These are phyloP conservation scores for Blastomyces gilchristii DNA, from an alignment of 2,329 filamentous ascomycete species.

Conservation along the genomic window DNA sequence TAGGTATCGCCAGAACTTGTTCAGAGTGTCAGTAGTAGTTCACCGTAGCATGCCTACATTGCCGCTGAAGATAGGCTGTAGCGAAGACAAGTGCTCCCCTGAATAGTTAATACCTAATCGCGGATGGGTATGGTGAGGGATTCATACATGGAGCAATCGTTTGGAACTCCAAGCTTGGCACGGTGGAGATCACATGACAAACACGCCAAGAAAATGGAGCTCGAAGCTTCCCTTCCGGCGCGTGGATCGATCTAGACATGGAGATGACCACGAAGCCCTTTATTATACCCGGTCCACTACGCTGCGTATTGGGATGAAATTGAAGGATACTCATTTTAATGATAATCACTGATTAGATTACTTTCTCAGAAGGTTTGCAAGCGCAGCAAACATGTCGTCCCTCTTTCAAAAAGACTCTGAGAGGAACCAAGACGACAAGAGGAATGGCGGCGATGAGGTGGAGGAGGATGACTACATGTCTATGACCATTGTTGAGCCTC, in stretches of 20 bases:
- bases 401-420: background rate
- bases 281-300: background rate
- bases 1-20: no score
- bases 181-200: no score
- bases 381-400: background rate
- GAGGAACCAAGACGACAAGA: background rate
- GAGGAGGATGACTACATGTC: constrained; percentile 96
- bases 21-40: no score
- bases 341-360: background rate
- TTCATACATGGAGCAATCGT: no score
- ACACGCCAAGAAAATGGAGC: no score
- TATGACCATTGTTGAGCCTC: constrained; percentile 71
- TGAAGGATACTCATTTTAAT: background rate
- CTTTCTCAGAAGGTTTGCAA: background rate
- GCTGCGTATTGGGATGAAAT: background rate
- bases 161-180: no score
- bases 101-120: no score
- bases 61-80: no score
- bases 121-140: no score
- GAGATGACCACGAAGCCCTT: background rate
- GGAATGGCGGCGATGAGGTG: constrained; percentile 37
- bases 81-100: no score
- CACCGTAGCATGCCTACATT: no score
- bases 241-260: background rate
- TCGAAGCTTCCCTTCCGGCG: no score